A percentile compares a stretch with the other conserved stretches of the same genome.
Evolutionary conservation across 192 early-diverging fungal species (phyloP).

Genomic region (Coemansia sp.): DNA sequence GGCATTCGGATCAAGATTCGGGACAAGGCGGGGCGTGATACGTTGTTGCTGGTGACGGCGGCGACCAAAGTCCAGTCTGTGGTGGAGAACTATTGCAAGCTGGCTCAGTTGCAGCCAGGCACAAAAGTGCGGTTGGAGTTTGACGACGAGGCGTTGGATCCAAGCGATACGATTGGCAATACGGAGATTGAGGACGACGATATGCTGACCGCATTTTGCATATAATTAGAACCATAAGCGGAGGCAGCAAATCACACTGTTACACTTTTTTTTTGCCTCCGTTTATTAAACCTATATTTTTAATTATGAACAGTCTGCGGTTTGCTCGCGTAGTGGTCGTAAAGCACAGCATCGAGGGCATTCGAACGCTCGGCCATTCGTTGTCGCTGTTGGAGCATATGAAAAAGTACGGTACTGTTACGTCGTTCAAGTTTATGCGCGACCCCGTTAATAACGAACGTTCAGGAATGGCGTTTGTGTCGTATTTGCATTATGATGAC

Average conservation of each 20-base stretch:
- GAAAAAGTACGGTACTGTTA: slow-evolving; percentile 37
- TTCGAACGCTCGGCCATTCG: slow-evolving; percentile 22
- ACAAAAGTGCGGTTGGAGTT: slow-evolving; percentile 49
- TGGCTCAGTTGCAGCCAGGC: slow-evolving; percentile 25
- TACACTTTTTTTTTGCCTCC: background rate
- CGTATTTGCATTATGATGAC: slow-evolving; percentile 30
- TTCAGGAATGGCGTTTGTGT: slow-evolving; percentile 33
- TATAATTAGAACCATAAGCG: slow-evolving; percentile 6
- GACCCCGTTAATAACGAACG: slow-evolving; percentile 39
- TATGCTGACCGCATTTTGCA: slow-evolving; percentile 54
- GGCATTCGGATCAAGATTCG: slow-evolving; percentile 27
- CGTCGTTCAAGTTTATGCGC: slow-evolving; percentile 28
- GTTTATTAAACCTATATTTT: background rate
- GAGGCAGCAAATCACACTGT: too few relatives aligned
- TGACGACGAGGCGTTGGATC: slow-evolving; percentile 59
- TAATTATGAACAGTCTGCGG: background rate
- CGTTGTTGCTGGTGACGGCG: slow-evolving; percentile 31
- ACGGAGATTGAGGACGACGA: slow-evolving; percentile 51
- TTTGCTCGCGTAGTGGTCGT: slow-evolving; percentile 7
- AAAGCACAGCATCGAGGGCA: slow-evolving; percentile 31
- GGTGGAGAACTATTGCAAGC: slow-evolving; percentile 49
- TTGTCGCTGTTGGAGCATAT: slow-evolving; percentile 30
- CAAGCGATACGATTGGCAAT: slow-evolving; percentile 40
- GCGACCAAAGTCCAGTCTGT: slow-evolving; percentile 51
- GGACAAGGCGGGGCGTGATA: slow-evolving; percentile 29